These are phyloP conservation scores for Canna indica DNA, from an alignment of 176 grass and related monocot genomes.

Conservation along the genomic window DNA sequence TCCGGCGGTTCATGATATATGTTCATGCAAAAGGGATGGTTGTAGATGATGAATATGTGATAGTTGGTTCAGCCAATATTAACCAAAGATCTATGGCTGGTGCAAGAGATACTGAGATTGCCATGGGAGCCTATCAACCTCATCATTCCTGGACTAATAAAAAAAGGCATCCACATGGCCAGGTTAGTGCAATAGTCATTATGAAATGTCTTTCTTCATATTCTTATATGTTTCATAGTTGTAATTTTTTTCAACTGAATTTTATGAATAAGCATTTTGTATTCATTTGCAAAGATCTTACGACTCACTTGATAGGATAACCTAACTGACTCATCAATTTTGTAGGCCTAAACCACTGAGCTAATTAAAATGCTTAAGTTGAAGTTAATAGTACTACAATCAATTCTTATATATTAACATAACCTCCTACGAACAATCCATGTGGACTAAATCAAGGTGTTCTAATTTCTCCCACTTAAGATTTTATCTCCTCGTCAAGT, in stretches of 20 bases:
- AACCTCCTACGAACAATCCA: too few relatives aligned
- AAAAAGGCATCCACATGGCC: conserved; percentile 20
- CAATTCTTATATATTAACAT: too few relatives aligned
- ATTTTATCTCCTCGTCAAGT: too few relatives aligned
- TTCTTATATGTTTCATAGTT: background rate
- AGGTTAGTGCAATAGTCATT: conserved; percentile 23
- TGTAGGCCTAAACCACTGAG: too few relatives aligned
- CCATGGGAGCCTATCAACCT: conserved; percentile 75
- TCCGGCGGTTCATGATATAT: conserved; percentile 78
- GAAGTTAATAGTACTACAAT: too few relatives aligned
- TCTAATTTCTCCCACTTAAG: too few relatives aligned
- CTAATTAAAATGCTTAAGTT: too few relatives aligned
- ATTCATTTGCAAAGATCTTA: too few relatives aligned
- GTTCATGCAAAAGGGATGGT: conserved; percentile 91
- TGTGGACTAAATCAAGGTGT: too few relatives aligned
- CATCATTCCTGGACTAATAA: conserved; percentile 12
- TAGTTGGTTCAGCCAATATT: conserved; percentile 82
- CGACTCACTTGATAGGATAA: too few relatives aligned
- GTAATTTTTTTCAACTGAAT: background rate
- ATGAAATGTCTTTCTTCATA: background rate
- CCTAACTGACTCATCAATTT: too few relatives aligned
- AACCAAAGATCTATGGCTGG: conserved; percentile 78
- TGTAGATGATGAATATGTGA: conserved; percentile 89
- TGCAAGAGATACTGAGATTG: conserved; percentile 81
- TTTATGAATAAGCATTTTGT: too few relatives aligned